Conservation (phyloP, 345 rosid species). For the Euphorbia pulcherrima region DNA sequence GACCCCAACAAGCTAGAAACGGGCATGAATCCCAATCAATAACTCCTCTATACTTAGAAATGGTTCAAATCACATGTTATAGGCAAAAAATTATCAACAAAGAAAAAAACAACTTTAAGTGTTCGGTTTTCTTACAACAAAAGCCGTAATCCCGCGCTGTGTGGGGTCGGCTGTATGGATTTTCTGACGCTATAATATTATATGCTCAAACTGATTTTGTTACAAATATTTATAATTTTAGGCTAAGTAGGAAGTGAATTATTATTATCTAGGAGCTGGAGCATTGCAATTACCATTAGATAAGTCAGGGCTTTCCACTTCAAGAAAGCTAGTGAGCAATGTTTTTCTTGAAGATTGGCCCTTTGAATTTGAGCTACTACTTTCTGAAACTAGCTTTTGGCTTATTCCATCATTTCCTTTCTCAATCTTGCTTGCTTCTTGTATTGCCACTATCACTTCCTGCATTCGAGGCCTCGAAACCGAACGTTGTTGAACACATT, state of each 20-base stretch:
- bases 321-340: constrained; percentile 82
- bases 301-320: constrained; percentile 74
- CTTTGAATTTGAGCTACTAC: constrained; percentile 35
- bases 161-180: too few relatives aligned
- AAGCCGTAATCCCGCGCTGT: too few relatives aligned
- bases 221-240: background rate
- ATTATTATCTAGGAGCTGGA: constrained; percentile 75
- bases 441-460: constrained; percentile 71
- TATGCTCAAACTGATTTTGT: constrained; percentile 7
- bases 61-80: background rate
- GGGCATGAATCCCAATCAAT: too few relatives aligned
- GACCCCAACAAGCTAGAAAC: too few relatives aligned
- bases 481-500: constrained; percentile 73
- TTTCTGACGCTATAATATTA: too few relatives aligned
- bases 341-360: constrained; percentile 82
- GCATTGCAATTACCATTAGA: constrained; percentile 52
- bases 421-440: constrained; percentile 82
- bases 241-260: constrained; percentile 7
- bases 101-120: constrained; percentile 1
- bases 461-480: constrained; percentile 78
- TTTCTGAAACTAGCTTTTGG: constrained; percentile 28
- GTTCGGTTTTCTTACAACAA: background rate
- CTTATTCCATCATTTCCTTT: constrained; percentile 41
- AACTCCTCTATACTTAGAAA: background rate
- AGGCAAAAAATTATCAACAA: background rate